Conservation (phyloP, 1,284 basidiomycete species). For the Clitocybe nebularis region DNA sequence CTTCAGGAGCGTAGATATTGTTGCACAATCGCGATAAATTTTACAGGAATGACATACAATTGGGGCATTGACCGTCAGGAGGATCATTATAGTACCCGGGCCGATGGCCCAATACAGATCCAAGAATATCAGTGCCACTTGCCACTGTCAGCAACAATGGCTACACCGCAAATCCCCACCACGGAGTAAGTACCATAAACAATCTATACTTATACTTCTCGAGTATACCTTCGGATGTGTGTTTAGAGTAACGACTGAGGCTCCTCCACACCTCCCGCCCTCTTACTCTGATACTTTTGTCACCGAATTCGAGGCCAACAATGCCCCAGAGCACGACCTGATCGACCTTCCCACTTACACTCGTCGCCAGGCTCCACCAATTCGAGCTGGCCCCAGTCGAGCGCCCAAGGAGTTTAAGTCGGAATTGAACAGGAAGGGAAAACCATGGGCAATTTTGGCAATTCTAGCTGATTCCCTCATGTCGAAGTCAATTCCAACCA, state of each 20-base stretch:
- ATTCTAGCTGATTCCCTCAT: conserved; percentile 21
- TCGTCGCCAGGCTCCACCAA: neutral
- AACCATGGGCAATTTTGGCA: conserved; percentile 23
- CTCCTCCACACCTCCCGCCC: no score
- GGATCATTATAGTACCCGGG: no score
- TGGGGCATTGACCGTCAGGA: neutral
- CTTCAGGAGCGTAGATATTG: neutral
- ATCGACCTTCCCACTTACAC: neutral
- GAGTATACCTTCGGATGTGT: no score
- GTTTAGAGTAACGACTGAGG: no score
- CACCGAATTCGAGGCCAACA: neutral
- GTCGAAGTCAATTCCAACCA: conserved; percentile 22
- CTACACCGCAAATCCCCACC: no score
- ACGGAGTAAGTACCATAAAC: no score
- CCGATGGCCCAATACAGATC: no score
- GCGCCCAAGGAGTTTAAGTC: conserved; percentile 18
- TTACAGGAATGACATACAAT: neutral
- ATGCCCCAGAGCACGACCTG: no score
- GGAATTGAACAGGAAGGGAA: conserved; percentile 21
- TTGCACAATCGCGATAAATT: neutral
- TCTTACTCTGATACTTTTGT: neutral
- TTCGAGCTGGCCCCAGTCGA: neutral
- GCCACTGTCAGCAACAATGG: no score
- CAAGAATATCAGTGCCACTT: no score
- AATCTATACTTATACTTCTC: no score